Evolutionary conservation across 192 early-diverging fungal species (phyloP).

Genomic region (Podochytrium sp.): DNA sequence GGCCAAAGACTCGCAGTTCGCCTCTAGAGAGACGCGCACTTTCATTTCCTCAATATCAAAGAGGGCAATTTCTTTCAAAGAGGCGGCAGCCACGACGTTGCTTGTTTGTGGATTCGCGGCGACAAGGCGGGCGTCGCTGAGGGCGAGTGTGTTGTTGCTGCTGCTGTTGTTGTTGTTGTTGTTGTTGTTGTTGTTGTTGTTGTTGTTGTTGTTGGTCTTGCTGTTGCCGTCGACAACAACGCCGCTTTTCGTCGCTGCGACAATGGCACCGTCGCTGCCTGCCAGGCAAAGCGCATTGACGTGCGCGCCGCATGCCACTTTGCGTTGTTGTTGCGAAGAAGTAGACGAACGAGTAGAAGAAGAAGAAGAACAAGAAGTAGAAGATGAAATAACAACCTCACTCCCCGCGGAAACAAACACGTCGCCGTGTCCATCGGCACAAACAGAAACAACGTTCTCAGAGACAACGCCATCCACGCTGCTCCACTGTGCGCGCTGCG

Average conservation of each 20-base stretch:
- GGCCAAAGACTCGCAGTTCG: conserved; percentile 51
- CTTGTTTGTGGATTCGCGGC: no score
- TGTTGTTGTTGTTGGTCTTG: no score
- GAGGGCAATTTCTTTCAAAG: no score
- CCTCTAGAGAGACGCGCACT: background rate
- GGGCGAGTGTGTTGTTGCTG: no score
- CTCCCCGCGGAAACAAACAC: background rate
- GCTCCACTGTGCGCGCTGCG: conserved; percentile 2
- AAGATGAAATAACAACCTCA: background rate
- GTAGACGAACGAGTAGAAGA: background rate
- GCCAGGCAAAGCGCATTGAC: background rate
- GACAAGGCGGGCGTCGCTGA: no score
- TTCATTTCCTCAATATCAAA: background rate
- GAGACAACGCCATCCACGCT: background rate
- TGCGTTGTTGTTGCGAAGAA: background rate
- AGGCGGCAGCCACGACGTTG: no score
- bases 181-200: no score
- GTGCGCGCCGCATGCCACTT: background rate
- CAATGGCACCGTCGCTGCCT: background rate
- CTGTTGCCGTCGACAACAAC: background rate
- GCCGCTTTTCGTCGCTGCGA: background rate
- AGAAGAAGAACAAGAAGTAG: background rate
- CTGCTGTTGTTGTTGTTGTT: no score
- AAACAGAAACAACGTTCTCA: background rate
- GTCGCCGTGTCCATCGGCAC: background rate